Evolutionary conservation across 2,329 filamentous ascomycete genomes (phyloP).

Genomic region (Huntiella moniliformis): DNA sequence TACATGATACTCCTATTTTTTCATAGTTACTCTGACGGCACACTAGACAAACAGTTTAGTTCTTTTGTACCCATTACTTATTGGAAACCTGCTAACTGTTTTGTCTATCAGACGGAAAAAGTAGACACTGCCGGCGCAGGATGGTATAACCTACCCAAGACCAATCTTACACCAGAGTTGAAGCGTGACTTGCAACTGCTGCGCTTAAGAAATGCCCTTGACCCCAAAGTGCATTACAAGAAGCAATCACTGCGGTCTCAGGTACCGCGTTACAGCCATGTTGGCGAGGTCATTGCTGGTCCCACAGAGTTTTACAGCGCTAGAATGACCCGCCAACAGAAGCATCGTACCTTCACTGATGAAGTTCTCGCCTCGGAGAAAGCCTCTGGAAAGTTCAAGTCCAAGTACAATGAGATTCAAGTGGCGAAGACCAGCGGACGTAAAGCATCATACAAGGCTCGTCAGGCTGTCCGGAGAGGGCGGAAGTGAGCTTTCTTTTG

Average conservation of each 20-base stretch:
- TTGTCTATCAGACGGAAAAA: conserved; percentile 3
- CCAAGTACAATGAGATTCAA: conserved; percentile 76
- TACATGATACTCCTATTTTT: conserved; percentile 34
- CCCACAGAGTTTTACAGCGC: conserved; percentile 73
- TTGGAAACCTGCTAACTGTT: too few relatives aligned
- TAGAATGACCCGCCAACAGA: conserved; percentile 68
- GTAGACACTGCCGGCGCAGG: conserved; percentile 48
- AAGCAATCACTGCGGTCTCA: conserved; percentile 32
- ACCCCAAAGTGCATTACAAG: conserved; percentile 80
- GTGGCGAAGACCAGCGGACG: conserved; percentile 67
- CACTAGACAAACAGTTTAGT: background rate
- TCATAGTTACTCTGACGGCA: conserved; percentile 58
- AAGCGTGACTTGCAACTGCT: conserved; percentile 81
- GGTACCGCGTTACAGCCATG: conserved; percentile 67
- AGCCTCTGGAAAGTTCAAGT: conserved; percentile 45
- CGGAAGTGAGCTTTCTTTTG: conserved; percentile 2
- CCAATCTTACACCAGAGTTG: conserved; percentile 63
- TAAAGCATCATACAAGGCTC: conserved; percentile 52
- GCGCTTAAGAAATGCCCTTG: conserved; percentile 72
- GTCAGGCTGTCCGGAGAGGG: conserved; percentile 3
- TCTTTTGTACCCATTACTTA: too few relatives aligned
- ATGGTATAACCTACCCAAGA: conserved; percentile 81
- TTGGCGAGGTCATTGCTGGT: conserved; percentile 75
- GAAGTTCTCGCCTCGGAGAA: conserved; percentile 47
- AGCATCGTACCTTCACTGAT: conserved; percentile 71